Base-by-base conservation (phyloP, 2,329 filamentous ascomycete species). In the Onygenales sp. region DNA sequence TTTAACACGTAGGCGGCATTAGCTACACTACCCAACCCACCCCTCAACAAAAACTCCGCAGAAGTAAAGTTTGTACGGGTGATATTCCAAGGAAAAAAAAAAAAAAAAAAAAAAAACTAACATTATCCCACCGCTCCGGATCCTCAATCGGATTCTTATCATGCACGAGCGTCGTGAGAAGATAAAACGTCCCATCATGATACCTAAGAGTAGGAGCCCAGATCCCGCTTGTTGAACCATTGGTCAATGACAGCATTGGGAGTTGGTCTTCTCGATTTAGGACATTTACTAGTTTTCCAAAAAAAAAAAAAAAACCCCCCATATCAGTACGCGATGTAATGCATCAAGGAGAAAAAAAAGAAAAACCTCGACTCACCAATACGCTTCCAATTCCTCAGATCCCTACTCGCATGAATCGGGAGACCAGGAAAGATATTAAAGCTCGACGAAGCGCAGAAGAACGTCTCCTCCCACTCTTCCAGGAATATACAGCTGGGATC, bases 351-450 rank as follows among this genome's bases (percentile, higher is more conserved):
- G 32, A 3, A 17, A 14, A 36, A 37, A 37, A 7, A 13, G 17
- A 34, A 7, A 13, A 39, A 34, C 10, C 27, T n/a, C 2, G 42
- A 36, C 49, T 53, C 54, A 52, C 62, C 57, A 48, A 66, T 62
- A 10, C 69, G 60, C 11, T 63, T 66, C 72, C 72, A 76, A 51
- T 69, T 67, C 17, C 65, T 58, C n/a, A 77, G 59, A 56, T 77
- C 72, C 46, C 67, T 70, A 54, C 68, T 72, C 5, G 69, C 69
- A 53, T 76, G 70, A 21, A 77, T 63, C 1, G 74, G 73, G 1
- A 76, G 63, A 0, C 74, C 74, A 0, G 74, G 74, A 45, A 73
- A 76, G 1, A 67, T 65, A 49, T 70, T 63, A 60, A 77, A 77
- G n/a, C 67, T 72, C 1, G 73, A 74, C 2, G 67, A 67, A 1